Conservation (phyloP, 2,329 filamentous ascomycete genomes). For the Microcera coccophila region DNA sequence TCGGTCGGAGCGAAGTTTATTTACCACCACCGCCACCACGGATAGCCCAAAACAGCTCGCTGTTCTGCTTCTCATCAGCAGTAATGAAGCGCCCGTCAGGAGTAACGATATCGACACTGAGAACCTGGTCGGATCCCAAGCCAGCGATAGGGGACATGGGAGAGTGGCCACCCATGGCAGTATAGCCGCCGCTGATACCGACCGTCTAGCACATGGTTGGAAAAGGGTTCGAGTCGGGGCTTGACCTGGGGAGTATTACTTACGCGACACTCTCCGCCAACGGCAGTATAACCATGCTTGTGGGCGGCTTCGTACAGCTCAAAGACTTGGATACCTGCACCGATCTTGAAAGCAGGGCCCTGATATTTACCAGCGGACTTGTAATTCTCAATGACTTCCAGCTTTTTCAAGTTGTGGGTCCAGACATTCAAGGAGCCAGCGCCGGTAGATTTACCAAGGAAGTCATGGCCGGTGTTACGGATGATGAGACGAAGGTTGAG, state of each 20-base stretch:
- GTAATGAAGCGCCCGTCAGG: conserved; percentile 41
- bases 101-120: conserved; percentile 47
- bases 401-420: conserved; percentile 51
- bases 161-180: conserved; percentile 46
- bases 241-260: conserved; percentile 8
- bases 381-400: conserved; percentile 22
- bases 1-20: background rate
- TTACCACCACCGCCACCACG: conserved; percentile 39
- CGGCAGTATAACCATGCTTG: conserved; percentile 42
- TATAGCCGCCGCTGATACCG: conserved; percentile 27
- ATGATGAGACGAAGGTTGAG: conserved; percentile 43
- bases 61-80: conserved; percentile 38
- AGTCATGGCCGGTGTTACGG: conserved; percentile 47
- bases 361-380: conserved; percentile 27
- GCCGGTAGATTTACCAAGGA: conserved; percentile 54
- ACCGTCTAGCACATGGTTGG: conserved; percentile 17
- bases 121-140: conserved; percentile 45
- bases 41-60: conserved; percentile 49
- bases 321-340: conserved; percentile 49
- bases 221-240: background rate
- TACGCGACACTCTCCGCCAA: conserved; percentile 49
- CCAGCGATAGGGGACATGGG: conserved; percentile 43
- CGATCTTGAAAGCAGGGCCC: conserved; percentile 52
- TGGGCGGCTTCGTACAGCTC: conserved; percentile 51
- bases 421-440: conserved; percentile 54